A percentile compares a stretch with the other conserved stretches of the same genome.
Conservation (phyloP, 176 grass and related monocot genomes). For the Musa acuminata region DNA sequence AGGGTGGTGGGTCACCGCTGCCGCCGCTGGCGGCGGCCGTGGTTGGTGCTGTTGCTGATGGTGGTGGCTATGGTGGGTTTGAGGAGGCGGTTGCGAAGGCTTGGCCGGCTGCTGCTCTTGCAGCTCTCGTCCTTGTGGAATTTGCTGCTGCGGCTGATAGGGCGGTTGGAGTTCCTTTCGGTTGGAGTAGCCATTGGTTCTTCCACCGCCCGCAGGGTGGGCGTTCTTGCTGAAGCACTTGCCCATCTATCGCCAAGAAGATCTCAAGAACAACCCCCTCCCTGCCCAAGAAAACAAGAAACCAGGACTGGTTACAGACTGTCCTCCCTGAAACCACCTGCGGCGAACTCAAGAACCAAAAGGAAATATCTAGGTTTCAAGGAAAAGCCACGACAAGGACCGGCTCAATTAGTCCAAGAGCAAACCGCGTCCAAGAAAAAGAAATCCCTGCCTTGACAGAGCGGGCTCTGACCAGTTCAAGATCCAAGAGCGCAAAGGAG, state of each 20-base stretch:
- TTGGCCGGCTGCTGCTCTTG: neutral
- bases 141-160: neutral
- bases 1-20: slow-evolving; percentile 28
- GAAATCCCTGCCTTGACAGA: neutral
- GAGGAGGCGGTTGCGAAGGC: neutral
- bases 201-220: neutral
- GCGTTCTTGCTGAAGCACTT: slow-evolving; percentile 10
- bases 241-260: slow-evolving; percentile 6
- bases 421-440: neutral
- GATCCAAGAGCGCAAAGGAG: neutral
- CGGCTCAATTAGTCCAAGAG: too few species aligned
- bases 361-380: neutral
- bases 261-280: neutral
- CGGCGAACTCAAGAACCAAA: neutral
- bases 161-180: neutral
- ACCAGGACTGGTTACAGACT: neutral
- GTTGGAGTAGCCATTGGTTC: neutral
- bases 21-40: slow-evolving; percentile 3
- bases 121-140: neutral
- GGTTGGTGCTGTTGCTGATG: neutral
- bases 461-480: neutral
- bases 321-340: neutral
- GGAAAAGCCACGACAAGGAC: neutral
- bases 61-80: neutral
- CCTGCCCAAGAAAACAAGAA: neutral